A percentile compares a stretch with the other conserved stretches of the same genome.
Conservation (phyloP, 1,139 yeast species). For the Kodamaea derodonti region DNA sequence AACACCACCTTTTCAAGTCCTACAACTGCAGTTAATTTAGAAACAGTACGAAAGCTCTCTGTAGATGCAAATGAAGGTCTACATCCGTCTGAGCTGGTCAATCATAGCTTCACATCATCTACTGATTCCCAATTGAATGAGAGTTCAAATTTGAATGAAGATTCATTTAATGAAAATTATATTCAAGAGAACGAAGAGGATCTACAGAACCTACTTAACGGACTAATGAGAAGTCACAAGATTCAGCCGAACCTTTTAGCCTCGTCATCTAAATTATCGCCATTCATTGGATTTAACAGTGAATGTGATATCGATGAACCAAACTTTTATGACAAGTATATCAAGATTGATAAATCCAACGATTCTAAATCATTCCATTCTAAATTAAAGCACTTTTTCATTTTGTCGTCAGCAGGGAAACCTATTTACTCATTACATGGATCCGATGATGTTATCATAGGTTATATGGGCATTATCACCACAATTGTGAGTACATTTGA, state of each 20-base stretch:
- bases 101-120: constrained; percentile 1
- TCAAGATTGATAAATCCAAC: constrained; percentile 20
- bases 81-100: constrained; percentile 5
- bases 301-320: constrained; percentile 4
- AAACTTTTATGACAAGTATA: constrained; percentile 13
- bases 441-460: constrained; percentile 62
- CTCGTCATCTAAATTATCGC: constrained; percentile 1
- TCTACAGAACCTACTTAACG: constrained; percentile 24
- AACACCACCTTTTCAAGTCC: constrained; percentile 9
- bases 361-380: constrained; percentile 31
- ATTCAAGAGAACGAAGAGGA: constrained; percentile 22
- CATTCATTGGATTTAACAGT: constrained; percentile 2
- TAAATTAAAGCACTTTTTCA: constrained; percentile 66
- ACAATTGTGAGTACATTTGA: constrained; percentile 63
- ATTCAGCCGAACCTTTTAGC: background rate
- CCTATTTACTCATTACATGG: constrained; percentile 86
- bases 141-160: too few relatives aligned
- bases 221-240: constrained; percentile 16
- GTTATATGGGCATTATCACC: constrained; percentile 72
- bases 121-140: constrained; percentile 1
- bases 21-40: constrained; percentile 20
- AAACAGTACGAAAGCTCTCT: constrained; percentile 12
- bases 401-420: constrained; percentile 89
- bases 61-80: constrained; percentile 1
- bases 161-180: constrained; percentile 8